Conservation (phyloP, 768 basidiomycete species). For the Mycena rebaudengoi region DNA sequence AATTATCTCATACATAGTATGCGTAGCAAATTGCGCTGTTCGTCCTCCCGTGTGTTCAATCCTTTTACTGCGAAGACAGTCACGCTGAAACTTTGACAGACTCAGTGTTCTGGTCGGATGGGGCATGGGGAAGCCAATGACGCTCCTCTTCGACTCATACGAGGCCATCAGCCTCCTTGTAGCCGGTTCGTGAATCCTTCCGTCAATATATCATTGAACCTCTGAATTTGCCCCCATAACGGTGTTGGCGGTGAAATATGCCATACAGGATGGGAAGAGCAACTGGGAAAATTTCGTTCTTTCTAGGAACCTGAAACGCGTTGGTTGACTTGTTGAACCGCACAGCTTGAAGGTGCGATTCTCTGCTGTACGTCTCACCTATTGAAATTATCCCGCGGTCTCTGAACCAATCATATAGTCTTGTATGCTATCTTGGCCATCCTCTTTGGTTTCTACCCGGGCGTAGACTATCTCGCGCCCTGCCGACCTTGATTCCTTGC, state of each 20-base stretch:
- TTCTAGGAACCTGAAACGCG: too few relatives aligned
- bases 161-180: slow-evolving; percentile 59
- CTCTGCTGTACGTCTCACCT: too few relatives aligned
- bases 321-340: too few relatives aligned
- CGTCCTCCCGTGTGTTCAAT: slow-evolving; percentile 63
- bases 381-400: too few relatives aligned
- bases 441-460: too few relatives aligned
- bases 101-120: slow-evolving; percentile 69
- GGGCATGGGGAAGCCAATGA: slow-evolving; percentile 67
- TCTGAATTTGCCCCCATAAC: neutral
- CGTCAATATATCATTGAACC: neutral
- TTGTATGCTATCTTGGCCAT: too few relatives aligned
- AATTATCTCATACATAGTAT: neutral
- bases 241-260: slow-evolving; percentile 72
- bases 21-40: slow-evolving; percentile 67
- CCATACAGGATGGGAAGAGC: slow-evolving; percentile 65
- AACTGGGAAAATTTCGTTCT: too few relatives aligned
- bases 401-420: too few relatives aligned
- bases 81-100: slow-evolving; percentile 32
- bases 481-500: too few relatives aligned
- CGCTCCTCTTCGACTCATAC: slow-evolving; percentile 74
- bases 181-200: slow-evolving; percentile 25
- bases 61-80: neutral
- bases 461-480: too few relatives aligned
- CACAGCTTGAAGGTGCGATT: too few relatives aligned